Evolutionary conservation across 106 monocot genomes (phyloP).

Genomic region (Acorus calamus): DNA sequence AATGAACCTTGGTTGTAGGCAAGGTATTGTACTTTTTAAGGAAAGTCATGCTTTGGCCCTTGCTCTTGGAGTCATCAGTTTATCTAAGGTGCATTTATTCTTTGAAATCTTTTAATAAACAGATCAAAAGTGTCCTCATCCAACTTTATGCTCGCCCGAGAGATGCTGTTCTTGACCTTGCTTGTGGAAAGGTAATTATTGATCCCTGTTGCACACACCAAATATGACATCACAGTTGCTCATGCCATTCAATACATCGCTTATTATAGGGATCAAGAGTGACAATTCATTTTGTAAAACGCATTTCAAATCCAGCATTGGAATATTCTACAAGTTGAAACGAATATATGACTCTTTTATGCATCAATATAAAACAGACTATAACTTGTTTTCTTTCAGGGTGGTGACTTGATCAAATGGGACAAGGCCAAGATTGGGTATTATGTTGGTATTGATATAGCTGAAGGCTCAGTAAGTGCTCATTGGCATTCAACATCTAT

Average conservation of each 20-base stretch:
- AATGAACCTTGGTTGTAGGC: too few relatives aligned
- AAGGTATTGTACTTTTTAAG: too few relatives aligned
- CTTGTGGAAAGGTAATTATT: conserved; percentile 83
- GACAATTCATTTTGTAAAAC: too few relatives aligned
- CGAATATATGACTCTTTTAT: neutral
- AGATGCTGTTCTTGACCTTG: conserved; percentile 94
- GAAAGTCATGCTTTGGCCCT: too few relatives aligned
- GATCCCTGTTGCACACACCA: neutral
- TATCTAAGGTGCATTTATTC: neutral
- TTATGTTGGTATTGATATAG: conserved; percentile 97
- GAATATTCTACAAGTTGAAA: too few relatives aligned
- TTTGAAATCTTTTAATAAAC: conserved; percentile 12
- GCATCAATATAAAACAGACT: neutral
- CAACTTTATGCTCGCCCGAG: conserved; percentile 72
- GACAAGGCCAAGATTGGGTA: conserved; percentile 95
- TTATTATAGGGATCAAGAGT: too few relatives aligned
- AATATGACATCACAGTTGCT: too few relatives aligned
- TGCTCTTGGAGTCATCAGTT: too few relatives aligned
- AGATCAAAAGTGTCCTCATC: conserved; percentile 99
- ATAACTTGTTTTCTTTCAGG: conserved; percentile 26
- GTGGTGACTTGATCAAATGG: conserved; percentile 98
- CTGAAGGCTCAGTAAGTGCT: conserved; percentile 87
- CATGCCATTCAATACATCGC: too few relatives aligned
- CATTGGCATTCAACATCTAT: too few relatives aligned
- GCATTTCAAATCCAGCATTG: too few relatives aligned